Percentiles rank a stretch among this genome's conserved stretches.
These are phyloP conservation scores for Trichoderma orchidacearum DNA, from an alignment of 495 filamentous ascomycete genomes.

Conservation along the genomic window DNA sequence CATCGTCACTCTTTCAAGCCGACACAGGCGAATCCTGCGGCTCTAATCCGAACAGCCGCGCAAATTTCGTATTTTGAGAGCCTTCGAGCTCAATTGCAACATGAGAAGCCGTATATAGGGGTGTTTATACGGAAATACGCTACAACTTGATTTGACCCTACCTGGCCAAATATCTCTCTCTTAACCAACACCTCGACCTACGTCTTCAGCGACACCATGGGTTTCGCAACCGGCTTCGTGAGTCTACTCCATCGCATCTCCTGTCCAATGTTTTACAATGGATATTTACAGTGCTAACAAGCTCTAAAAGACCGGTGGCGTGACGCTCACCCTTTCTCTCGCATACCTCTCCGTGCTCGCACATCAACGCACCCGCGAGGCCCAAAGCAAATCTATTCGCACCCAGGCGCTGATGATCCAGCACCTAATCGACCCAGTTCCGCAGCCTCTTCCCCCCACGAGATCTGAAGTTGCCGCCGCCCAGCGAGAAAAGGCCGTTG, in stretches of 20 bases:
- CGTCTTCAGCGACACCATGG: neutral
- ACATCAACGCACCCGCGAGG: constrained; percentile 56
- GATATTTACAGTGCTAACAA: constrained; percentile 6
- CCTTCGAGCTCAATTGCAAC: neutral
- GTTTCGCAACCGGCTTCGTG: constrained; percentile 59
- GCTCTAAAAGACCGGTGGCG: constrained; percentile 53
- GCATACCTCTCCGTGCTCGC: constrained; percentile 68
- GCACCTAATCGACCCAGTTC: constrained; percentile 32
- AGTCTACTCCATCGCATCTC: constrained; percentile 13
- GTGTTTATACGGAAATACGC: neutral
- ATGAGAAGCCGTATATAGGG: neutral
- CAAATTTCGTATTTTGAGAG: neutral
- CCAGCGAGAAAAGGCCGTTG: constrained; percentile 36
- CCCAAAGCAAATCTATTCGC: constrained; percentile 58
- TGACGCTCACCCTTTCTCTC: constrained; percentile 69
- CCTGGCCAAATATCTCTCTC: neutral
- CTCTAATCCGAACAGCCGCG: neutral
- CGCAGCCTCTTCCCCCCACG: constrained; percentile 26
- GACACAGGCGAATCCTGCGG: neutral
- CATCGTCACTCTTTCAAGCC: neutral
- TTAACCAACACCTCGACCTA: neutral
- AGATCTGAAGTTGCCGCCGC: constrained; percentile 26
- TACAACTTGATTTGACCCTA: neutral
- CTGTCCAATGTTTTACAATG: neutral
- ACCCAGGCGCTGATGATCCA: constrained; percentile 52